Base-by-base conservation (phyloP, 768 basidiomycete species). In the Serendipita sp. region DNA sequence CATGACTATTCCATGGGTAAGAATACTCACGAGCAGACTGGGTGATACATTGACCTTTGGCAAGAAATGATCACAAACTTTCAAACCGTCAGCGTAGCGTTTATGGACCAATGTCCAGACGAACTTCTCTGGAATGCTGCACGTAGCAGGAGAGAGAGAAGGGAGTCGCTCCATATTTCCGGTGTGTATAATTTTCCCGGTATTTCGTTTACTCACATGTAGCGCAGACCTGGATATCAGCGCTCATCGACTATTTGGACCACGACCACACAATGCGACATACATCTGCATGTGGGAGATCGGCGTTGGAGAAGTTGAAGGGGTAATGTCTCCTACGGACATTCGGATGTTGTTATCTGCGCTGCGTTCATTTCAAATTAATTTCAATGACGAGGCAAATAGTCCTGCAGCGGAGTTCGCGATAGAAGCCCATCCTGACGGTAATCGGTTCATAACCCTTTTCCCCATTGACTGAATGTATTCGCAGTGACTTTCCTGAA, bases 281-380 rank as follows among this genome's bases (percentile, higher is more conserved):
- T 98, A 98, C 70, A 76, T 95, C 3, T 97, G 94, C 71, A 80
- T 96, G 13, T 98, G 95, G 95, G 91, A 95, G 69, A 81, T 94
- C 50, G 75, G 75, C n/a, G 40, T 92, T 16, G 91, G 91, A 3
- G 71, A 77, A 37, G 70, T 89, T 53, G 84, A 82, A 69, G 78
- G 78, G 0, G 69, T 78, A 29, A 66, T 85, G 18, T 80, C 85
- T 1, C 81, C 84, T 5, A 71, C 73, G 15, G 80, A 90, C 67
- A 75, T 75, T 3, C 74, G 76, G 66, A 67, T 80, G 15, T 68
- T 93, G 11, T 71, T 74, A 6, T 77, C 83, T 3, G 83, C 82
- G 23, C 73, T 76, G 3, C 75, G 77, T 44, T 77, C 83, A 0
- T 86, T 96, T 66, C 77, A 78, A 4, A 70, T 83, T 66, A 90